phyloP scores from a whole-genome alignment of 257 asterid species.

The Nicotiana paniculata region DNA sequence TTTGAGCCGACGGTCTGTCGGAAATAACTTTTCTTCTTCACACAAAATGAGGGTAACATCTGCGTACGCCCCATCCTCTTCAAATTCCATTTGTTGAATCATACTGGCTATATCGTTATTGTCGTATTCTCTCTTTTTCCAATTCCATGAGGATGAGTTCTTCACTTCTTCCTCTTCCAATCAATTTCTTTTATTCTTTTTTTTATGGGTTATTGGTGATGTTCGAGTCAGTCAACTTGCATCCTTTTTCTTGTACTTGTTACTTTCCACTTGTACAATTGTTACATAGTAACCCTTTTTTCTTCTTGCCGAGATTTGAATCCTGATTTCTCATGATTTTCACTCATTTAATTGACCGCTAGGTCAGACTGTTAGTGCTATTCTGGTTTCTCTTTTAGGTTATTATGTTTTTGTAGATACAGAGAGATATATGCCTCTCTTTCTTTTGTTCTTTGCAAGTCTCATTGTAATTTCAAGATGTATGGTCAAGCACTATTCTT shows the following conservation, averaged over 20 bases:
- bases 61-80: too few relatives aligned
- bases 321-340: neutral
- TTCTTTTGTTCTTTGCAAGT: neutral
- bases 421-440: neutral
- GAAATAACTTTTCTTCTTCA: too few relatives aligned
- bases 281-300: neutral
- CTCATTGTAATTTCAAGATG: neutral
- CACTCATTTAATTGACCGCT: neutral
- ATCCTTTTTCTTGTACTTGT: neutral
- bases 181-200: neutral
- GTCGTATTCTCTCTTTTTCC: neutral
- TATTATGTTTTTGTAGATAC: neutral
- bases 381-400: neutral
- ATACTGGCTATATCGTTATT: too few relatives aligned
- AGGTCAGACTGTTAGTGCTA: neutral
- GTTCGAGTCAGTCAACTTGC: neutral
- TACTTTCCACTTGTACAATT: neutral
- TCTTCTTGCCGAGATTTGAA: neutral
- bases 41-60: fast-evolving
- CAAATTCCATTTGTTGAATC: too few relatives aligned
- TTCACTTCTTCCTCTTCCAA: neutral
- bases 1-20: too few relatives aligned
- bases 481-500: neutral
- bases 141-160: neutral
- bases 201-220: too few relatives aligned